phyloP scores from a whole-genome alignment of 2,329 filamentous ascomycete genomes.

The Colletotrichum lupini region DNA sequence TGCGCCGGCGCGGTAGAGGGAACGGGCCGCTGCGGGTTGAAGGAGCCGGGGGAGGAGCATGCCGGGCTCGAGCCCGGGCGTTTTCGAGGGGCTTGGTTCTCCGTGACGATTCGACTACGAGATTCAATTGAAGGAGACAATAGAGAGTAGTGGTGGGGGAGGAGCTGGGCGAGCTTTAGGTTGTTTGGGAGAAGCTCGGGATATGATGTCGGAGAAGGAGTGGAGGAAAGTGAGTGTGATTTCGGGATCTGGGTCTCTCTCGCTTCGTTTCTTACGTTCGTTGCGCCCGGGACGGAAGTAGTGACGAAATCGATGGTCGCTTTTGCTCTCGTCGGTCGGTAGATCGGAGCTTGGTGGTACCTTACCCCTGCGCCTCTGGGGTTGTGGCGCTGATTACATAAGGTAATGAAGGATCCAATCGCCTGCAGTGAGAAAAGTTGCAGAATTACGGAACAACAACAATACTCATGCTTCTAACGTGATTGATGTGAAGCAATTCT shows the following conservation, averaged over 20 bases:
- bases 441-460: not conserved
- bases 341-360: constrained; percentile 27
- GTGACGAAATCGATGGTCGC: constrained; percentile 39
- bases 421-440: not conserved
- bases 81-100: not conserved
- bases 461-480: not conserved
- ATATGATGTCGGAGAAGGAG: not conserved
- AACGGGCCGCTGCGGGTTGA: constrained; percentile 42
- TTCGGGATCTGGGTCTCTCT: not conserved
- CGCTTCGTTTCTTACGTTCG: not conserved
- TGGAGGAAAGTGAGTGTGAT: not conserved
- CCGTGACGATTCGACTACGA: not conserved
- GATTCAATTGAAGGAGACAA: not conserved
- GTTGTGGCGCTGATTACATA: not conserved
- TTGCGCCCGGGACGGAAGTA: constrained; percentile 11
- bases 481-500: not conserved
- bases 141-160: not conserved
- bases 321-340: constrained; percentile 29
- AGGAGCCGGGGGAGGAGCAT: constrained; percentile 64
- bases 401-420: not conserved
- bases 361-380: not conserved
- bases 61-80: constrained; percentile 61
- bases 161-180: not conserved
- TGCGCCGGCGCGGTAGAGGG: constrained; percentile 35
- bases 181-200: not conserved